Conservation (phyloP, 352 stramenopile species). For the Globisporangium barbulae region DNA sequence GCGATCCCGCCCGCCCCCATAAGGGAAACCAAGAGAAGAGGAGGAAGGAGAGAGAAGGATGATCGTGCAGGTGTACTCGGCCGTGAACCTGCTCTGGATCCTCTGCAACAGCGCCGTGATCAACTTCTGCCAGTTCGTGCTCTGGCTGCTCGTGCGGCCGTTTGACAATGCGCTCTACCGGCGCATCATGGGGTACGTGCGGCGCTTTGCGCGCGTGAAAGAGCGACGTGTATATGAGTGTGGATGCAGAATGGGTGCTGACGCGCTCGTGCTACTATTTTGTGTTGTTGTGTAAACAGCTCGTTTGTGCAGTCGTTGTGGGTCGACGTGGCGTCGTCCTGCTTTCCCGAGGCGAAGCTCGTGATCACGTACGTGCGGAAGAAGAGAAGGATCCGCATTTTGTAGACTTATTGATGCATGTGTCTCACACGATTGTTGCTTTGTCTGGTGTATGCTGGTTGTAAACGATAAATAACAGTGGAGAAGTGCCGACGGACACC, state of each 20-base stretch:
- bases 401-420: background rate
- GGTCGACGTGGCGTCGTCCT: constrained; percentile 84
- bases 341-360: constrained; percentile 84
- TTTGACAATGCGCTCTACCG: constrained; percentile 84
- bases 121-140: constrained; percentile 75
- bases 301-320: constrained; percentile 70
- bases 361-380: constrained; percentile 61
- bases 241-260: constrained; percentile 1
- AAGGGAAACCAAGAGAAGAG: background rate
- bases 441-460: background rate
- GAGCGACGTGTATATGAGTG: background rate
- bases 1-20: too few species aligned
- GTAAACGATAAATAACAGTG: constrained; percentile 21
- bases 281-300: constrained; percentile 18
- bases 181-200: constrained; percentile 55
- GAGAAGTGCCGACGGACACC: constrained; percentile 71
- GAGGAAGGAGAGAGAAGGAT: constrained; percentile 16
- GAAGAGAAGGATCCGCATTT: background rate
- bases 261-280: constrained; percentile 2
- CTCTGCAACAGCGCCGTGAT: constrained; percentile 79
- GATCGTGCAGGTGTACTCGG: constrained; percentile 70
- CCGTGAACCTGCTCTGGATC: constrained; percentile 80
- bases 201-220: background rate
- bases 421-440: constrained; percentile 3
- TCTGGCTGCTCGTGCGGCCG: constrained; percentile 82